phyloP scores from a whole-genome alignment of 192 early-diverging fungal species.

The Geranomyces variabilis region DNA sequence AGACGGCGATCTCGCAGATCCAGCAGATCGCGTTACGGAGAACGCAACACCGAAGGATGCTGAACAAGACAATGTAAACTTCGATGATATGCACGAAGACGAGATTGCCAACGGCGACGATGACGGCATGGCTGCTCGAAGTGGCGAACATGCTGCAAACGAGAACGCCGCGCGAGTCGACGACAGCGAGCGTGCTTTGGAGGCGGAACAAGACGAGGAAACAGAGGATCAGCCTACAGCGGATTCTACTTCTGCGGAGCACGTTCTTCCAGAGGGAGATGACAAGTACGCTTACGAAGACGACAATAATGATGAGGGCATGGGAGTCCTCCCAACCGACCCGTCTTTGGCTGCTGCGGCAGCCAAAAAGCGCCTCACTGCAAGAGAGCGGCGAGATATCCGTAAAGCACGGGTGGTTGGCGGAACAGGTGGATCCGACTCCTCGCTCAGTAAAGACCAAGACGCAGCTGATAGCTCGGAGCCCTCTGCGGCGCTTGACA shows the following conservation, averaged over 20 bases:
- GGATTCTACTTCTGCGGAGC: neutral
- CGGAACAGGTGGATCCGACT: neutral
- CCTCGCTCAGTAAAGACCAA: no score
- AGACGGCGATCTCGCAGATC: conserved; percentile 26
- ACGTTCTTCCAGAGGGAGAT: neutral
- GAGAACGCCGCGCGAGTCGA: neutral
- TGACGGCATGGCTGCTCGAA: conserved; percentile 20
- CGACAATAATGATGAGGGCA: conserved; percentile 20
- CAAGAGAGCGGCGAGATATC: conserved; percentile 82
- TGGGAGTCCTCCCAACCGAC: neutral
- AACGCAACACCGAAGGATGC: conserved; percentile 12
- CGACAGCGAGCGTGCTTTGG: neutral
- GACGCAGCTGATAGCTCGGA: neutral
- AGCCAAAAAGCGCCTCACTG: conserved; percentile 57
- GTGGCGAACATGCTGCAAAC: neutral
- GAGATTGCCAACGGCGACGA: conserved; percentile 11
- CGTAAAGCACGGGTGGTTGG: conserved; percentile 63
- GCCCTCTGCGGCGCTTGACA: neutral
- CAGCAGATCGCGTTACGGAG: conserved; percentile 17
- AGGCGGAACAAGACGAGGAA: neutral
- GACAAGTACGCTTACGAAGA: conserved; percentile 43
- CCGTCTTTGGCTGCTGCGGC: neutral
- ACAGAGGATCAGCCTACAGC: neutral
- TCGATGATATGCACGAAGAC: conserved; percentile 29
- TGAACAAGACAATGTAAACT: conserved; percentile 25